Conservation (phyloP, 352 stramenopile genomes). For the Pythium graminicola region DNA sequence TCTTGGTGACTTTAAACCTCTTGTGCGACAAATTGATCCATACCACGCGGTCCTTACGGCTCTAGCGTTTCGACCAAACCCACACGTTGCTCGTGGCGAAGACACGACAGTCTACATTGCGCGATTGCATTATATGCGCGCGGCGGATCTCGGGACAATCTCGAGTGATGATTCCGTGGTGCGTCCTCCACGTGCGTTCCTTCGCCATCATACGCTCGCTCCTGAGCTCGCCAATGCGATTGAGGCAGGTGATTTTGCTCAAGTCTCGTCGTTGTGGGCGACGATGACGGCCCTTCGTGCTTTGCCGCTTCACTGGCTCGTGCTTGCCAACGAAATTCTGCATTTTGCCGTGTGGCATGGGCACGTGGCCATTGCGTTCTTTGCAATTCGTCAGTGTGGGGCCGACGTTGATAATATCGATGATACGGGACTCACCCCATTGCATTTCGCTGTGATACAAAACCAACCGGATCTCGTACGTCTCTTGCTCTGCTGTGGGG, state of each 20-base stretch:
- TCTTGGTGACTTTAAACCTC: conserved; percentile 71
- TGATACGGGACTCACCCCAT: conserved; percentile 54
- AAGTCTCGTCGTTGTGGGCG: conserved; percentile 42
- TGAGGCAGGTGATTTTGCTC: conserved; percentile 26
- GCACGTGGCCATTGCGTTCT: conserved; percentile 43
- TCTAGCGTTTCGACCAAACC: conserved; percentile 45
- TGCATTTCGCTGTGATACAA: conserved; percentile 72
- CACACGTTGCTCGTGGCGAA: conserved; percentile 32
- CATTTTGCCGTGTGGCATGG: conserved; percentile 74
- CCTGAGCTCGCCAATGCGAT: conserved; percentile 44
- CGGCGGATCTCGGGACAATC: conserved; percentile 1
- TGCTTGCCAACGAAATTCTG: conserved; percentile 75
- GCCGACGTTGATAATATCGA: conserved; percentile 70
- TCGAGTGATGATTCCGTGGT: conserved; percentile 18
- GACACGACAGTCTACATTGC: conserved; percentile 57
- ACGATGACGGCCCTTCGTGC: conserved; percentile 30
- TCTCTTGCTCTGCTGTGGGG: conserved; percentile 51
- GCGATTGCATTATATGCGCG: conserved; percentile 36
- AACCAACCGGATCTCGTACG: conserved; percentile 75
- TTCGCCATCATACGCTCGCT: conserved; percentile 55
- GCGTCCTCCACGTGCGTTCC: conserved; percentile 34
- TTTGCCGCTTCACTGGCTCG: conserved; percentile 17
- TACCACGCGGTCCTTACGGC: conserved; percentile 68
- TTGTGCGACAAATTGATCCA: conserved; percentile 66
- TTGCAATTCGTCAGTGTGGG: conserved; percentile 53